Conservation (phyloP, 192 early-diverging fungal genomes). For the Coemansia sp. region DNA sequence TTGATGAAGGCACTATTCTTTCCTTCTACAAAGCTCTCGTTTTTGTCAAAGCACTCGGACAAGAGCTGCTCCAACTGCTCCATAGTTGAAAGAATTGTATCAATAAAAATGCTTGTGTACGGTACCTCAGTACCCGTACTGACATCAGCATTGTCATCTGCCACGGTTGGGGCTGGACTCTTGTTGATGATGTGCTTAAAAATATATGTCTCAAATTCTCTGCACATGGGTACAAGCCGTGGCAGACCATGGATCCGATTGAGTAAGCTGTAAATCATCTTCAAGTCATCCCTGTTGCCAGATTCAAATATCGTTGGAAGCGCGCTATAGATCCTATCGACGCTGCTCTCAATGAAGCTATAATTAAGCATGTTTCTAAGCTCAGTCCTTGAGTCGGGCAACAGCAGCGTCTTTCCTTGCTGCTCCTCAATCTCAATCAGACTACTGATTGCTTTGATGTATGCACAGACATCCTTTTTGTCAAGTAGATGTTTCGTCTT, state of each 20-base stretch:
- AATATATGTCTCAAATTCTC: background rate
- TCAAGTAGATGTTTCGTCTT: background rate
- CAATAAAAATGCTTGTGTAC: slow-evolving; percentile 7
- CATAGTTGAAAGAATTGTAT: background rate
- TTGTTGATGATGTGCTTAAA: background rate
- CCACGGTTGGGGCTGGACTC: slow-evolving; percentile 2
- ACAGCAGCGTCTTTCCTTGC: background rate
- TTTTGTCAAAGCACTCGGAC: slow-evolving; percentile 2
- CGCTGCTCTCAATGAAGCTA: background rate
- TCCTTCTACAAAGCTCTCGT: background rate
- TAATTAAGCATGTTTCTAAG: background rate
- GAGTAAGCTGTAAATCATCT: background rate
- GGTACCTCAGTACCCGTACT: background rate
- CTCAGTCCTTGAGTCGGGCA: background rate
- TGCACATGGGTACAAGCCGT: background rate
- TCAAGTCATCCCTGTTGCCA: background rate
- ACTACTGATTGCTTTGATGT: background rate
- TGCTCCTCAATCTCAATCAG: background rate
- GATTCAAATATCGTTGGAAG: background rate
- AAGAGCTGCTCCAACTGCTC: background rate
- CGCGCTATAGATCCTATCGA: background rate
- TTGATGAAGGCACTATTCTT: background rate
- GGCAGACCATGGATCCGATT: background rate
- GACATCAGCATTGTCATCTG: background rate
- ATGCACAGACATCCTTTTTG: background rate